A percentile compares a stretch with the other conserved stretches of the same genome.
Evolutionary conservation across 176 grass and related monocot species (phyloP).

Genomic region (Themeda triandra): DNA sequence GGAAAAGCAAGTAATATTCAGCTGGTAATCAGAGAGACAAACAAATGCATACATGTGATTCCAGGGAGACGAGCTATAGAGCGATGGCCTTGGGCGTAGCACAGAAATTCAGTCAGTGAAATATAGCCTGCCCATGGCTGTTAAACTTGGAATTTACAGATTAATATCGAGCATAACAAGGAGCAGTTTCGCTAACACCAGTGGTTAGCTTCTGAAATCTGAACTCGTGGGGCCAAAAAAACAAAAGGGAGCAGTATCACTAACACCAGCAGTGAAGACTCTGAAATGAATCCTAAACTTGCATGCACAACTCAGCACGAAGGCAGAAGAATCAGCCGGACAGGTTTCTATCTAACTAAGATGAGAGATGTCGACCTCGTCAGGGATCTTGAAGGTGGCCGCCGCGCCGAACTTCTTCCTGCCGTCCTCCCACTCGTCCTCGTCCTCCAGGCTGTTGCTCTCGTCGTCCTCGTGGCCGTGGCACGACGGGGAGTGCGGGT

Average conservation of each 20-base stretch:
- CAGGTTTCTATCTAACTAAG: conserved; percentile 36
- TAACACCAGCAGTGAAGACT: not conserved
- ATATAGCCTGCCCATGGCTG: not conserved
- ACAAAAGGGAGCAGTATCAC: not conserved
- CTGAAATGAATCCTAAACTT: conserved; percentile 22
- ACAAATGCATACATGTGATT: too few species aligned
- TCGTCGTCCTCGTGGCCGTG: conserved; percentile 18
- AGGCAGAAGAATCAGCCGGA: not conserved
- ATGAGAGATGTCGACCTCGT: conserved; percentile 53
- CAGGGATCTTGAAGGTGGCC: conserved; percentile 69
- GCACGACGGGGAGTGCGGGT: conserved; percentile 35
- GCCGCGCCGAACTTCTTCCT: conserved; percentile 75
- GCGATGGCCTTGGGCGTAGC: not conserved
- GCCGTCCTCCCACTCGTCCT: conserved; percentile 65
- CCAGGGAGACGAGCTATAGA: not conserved
- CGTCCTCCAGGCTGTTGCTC: conserved; percentile 38
- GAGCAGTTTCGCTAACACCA: not conserved
- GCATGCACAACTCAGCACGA: not conserved
- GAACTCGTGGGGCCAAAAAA: not conserved
- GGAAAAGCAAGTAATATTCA: not conserved
- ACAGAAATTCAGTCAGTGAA: not conserved
- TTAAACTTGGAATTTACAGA: not conserved
- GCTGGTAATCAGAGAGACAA: too few species aligned
- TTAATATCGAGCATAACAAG: not conserved
- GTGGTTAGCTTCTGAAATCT: conserved; percentile 28